Evolutionary conservation across 306 rosid species (phyloP), one percentile per base, ranked within the genome.

Genomic region (Vigna nakashimae): DNA sequence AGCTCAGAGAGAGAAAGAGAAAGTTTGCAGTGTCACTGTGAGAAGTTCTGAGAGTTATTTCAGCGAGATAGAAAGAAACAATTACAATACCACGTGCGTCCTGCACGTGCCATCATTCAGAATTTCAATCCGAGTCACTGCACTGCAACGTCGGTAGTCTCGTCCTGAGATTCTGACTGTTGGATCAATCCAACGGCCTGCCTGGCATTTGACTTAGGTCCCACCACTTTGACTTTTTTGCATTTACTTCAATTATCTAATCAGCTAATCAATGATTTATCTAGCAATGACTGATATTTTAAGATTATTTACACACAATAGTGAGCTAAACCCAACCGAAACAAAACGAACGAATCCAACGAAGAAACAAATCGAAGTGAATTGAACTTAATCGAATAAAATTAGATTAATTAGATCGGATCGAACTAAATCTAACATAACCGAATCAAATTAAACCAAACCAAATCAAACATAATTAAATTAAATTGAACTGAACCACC

Each of bases 91-190:
- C 71, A 65, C 71, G 71, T 65, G 71, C 52, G 2, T 18, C 5
- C 2, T 40, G 9, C 68, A 55, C 81, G 74, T 42, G 80, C 57
- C 14, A 22, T 36, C 28, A 20, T 65, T 16, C 65, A 14, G 20
- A 32, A 9, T 69, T 49, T 49, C 60, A 24, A 17, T 50, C 46
- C 11, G 24, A 1, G 0, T 6, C 4, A 56, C 11, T 42, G 2
- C 26, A 15, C 43, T 43, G 17, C 69, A 43, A 13, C 69, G 78
- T 58, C 78, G 78, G 57, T 43, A 40, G 12, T 42, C 53, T 72
- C 66, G 14, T 34, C 18, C 52, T 1, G 26, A 36, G 4, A 73
- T 24, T 22, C 57, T 59, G 0, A 28, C 59, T 69, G 15, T 74
- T 20, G 0, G 69, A 74, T 59, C 48, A 59, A 59, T 74, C 58